Conservation (phyloP, 2,329 filamentous ascomycete species). For the Lachnellula willkommii region DNA sequence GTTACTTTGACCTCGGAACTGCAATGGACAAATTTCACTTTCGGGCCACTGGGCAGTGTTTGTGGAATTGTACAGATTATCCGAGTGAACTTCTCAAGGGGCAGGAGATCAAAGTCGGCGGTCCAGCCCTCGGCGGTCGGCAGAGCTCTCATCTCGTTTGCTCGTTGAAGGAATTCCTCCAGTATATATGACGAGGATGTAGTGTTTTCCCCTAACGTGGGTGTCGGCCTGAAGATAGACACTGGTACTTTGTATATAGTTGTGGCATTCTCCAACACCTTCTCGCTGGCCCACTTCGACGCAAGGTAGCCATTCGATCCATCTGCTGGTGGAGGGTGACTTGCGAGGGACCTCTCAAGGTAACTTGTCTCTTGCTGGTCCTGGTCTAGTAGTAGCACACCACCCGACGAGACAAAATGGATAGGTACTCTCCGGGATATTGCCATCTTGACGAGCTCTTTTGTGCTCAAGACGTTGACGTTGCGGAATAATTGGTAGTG, state of each 20-base stretch:
- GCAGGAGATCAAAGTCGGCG: not conserved
- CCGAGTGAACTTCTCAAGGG: too few relatives aligned
- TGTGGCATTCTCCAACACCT: not conserved
- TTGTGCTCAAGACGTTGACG: not conserved
- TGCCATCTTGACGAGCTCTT: not conserved
- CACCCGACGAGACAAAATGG: not conserved
- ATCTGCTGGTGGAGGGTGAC: not conserved
- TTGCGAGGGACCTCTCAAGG: not conserved
- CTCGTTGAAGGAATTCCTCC: not conserved
- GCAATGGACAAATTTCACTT: too few relatives aligned
- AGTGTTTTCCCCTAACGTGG: not conserved
- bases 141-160: not conserved
- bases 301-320: not conserved
- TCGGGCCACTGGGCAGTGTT: too few relatives aligned
- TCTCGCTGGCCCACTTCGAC: not conserved
- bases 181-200: not conserved
- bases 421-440: not conserved
- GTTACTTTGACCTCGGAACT: too few relatives aligned
- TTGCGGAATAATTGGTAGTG: not conserved
- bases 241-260: not conserved
- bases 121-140: not conserved
- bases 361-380: too few relatives aligned
- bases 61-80: too few relatives aligned
- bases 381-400: not conserved
- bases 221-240: not conserved